phyloP scores from a whole-genome alignment of 148 eudicot genomes.

The Polygonum maritimum region DNA sequence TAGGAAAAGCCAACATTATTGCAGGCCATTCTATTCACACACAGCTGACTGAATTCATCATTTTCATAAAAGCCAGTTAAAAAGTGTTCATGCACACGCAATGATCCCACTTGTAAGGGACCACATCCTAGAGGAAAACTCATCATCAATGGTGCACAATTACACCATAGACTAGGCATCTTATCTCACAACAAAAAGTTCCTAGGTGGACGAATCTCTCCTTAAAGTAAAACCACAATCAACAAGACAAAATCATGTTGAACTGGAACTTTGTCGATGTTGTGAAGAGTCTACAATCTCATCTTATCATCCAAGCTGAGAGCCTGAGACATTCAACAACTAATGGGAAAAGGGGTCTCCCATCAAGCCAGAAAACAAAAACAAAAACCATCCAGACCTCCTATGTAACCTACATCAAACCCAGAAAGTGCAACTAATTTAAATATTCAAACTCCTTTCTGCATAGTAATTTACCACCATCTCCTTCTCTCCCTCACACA shows the following conservation, averaged over 20 bases:
- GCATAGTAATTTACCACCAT: not conserved
- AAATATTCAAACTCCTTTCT: not conserved
- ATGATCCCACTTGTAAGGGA: slow-evolving; percentile 11
- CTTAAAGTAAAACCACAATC: not conserved
- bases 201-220: slow-evolving; percentile 1
- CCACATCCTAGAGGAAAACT: not conserved
- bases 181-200: not conserved
- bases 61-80: slow-evolving; percentile 5
- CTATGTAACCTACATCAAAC: not conserved
- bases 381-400: not conserved
- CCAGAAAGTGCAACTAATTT: not conserved
- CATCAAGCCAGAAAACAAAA: not conserved
- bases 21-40: not conserved
- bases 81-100: slow-evolving; percentile 9
- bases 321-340: not conserved
- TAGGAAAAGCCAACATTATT: slow-evolving; percentile 6
- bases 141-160: slow-evolving; percentile 1
- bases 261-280: not conserved
- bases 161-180: slow-evolving; percentile 10
- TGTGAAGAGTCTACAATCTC: not conserved
- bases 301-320: not conserved
- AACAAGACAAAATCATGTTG: not conserved
- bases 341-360: not conserved
- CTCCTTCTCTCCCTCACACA: not conserved
- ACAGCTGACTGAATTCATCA: slow-evolving; percentile 10